These are phyloP conservation scores for Hortiboletus rubellus DNA, from an alignment of 1,284 basidiomycete genomes.

Conservation along the genomic window DNA sequence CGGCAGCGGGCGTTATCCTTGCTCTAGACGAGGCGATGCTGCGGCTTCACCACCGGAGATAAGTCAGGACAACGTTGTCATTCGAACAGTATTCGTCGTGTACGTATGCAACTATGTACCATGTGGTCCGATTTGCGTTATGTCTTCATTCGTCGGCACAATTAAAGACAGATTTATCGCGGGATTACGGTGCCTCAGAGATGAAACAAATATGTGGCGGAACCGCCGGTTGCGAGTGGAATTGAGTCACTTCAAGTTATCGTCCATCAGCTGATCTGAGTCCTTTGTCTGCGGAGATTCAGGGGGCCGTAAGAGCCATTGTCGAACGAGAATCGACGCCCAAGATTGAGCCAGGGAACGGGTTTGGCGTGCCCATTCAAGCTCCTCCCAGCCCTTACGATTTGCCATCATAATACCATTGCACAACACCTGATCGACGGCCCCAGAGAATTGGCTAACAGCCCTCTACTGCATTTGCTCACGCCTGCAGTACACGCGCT, in stretches of 20 bases:
- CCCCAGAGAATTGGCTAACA: conserved; percentile 86
- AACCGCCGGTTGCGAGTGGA: conserved; percentile 51
- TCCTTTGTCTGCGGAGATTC: conserved; percentile 38
- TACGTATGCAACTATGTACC: conserved; percentile 37
- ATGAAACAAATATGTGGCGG: conserved; percentile 46
- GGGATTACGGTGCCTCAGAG: conserved; percentile 57
- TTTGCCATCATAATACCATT: no score
- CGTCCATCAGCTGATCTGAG: neutral
- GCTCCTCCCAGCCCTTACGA: neutral
- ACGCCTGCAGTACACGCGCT: conserved; percentile 83
- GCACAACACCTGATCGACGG: no score
- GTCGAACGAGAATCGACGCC: conserved; percentile 59
- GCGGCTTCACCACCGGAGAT: no score
- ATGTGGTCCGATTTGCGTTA: neutral
- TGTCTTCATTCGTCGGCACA: conserved; percentile 38
- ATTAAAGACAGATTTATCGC: conserved; percentile 54
- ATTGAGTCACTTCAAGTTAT: neutral
- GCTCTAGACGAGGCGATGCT: conserved; percentile 78
- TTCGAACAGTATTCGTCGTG: conserved; percentile 48
- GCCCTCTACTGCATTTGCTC: conserved; percentile 83
- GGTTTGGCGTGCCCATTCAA: conserved; percentile 37
- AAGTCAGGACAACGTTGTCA: no score
- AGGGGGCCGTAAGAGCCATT: conserved; percentile 52
- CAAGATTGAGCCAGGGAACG: conserved; percentile 42
- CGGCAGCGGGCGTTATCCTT: neutral